phyloP scores from a whole-genome alignment of 768 basidiomycete species.

The Mycena vulgaris region DNA sequence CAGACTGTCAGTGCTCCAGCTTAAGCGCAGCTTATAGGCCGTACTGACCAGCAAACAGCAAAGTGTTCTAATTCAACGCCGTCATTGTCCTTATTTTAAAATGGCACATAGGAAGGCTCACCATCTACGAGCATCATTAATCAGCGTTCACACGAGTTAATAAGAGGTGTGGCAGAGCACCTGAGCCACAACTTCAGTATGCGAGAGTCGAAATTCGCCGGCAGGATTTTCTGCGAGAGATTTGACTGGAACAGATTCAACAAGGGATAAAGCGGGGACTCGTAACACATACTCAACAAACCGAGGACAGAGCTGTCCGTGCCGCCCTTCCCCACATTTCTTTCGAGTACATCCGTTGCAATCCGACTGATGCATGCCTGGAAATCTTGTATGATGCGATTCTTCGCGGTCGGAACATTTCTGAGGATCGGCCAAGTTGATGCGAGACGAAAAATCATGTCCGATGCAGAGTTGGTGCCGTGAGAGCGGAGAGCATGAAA shows the following conservation, averaged over 20 bases:
- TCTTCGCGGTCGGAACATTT: slow-evolving; percentile 24
- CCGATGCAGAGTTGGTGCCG: slow-evolving; percentile 4
- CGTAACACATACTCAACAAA: slow-evolving; percentile 19
- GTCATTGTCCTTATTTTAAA: background rate
- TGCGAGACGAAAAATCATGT: slow-evolving; percentile 26
- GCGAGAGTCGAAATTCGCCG: slow-evolving; percentile 31
- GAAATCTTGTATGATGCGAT: slow-evolving; percentile 30
- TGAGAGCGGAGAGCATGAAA: slow-evolving; percentile 30
- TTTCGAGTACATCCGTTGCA: slow-evolving; percentile 10
- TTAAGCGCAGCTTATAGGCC: background rate
- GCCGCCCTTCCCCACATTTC: background rate
- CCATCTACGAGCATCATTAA: slow-evolving; percentile 5
- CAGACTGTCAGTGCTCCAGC: background rate
- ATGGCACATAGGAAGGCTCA: background rate
- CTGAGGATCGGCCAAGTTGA: slow-evolving; percentile 3
- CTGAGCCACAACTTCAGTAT: slow-evolving; percentile 28
- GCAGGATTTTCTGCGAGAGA: slow-evolving; percentile 30
- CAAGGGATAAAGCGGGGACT: background rate
- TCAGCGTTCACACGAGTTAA: background rate
- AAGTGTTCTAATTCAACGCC: slow-evolving; percentile 23
- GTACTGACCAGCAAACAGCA: slow-evolving; percentile 32
- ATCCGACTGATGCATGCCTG: slow-evolving; percentile 12
- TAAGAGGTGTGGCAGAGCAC: background rate
- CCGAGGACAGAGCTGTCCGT: slow-evolving; percentile 23
- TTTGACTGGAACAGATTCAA: slow-evolving; percentile 23